Base-by-base conservation (phyloP, 163 green algal species). In the Chloromonas sp. region DNA sequence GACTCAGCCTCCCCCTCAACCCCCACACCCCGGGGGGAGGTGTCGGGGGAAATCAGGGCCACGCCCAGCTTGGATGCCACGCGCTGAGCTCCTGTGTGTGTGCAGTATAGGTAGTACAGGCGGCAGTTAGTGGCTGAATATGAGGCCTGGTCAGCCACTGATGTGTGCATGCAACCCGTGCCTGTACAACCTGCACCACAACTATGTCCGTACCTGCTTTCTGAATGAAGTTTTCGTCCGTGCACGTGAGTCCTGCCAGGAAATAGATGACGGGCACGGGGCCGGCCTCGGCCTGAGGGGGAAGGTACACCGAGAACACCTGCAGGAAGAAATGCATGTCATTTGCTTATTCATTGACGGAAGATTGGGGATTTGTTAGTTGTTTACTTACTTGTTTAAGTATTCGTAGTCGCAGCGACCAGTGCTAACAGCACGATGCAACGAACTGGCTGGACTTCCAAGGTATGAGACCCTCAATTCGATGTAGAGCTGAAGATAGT, bases 221-320 rank as follows among this genome's bases (percentile, higher is more conserved):
- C 61, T 94, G 87, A 15, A 96, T 96, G 84, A 98, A 95, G 85
- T 99, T 99, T 62, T 99, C 95, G 82, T 99, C 96, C 0, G 93
- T 98, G 93, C 97, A 99, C 1, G 97, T 99, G 1, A 99, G 94
- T 0, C 97, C 97, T 14, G 85, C 94, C 0, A 99, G 93, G 85
- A 94, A 99, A 87, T 96, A 97, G 8, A 99, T 74, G 5, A 98
- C 92, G 78, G 95, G 94, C 76, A 91, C 81, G 61, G 88, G 61
- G 11, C 59, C 1, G 15, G 36, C 66, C 58, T 88, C 87, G 11
- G 86, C 88, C 0, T 83, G 81, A 0, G 90, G 88, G 8, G 90
- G 90, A 58, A 88, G 89, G 87, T 89, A 93, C 0, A 93, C 83
- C 0, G 89, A 88, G 77, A 91, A 91, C 81, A 78, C 66, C 81